Conservation (phyloP, 768 basidiomycete species). For the Lactarius evosmus region DNA sequence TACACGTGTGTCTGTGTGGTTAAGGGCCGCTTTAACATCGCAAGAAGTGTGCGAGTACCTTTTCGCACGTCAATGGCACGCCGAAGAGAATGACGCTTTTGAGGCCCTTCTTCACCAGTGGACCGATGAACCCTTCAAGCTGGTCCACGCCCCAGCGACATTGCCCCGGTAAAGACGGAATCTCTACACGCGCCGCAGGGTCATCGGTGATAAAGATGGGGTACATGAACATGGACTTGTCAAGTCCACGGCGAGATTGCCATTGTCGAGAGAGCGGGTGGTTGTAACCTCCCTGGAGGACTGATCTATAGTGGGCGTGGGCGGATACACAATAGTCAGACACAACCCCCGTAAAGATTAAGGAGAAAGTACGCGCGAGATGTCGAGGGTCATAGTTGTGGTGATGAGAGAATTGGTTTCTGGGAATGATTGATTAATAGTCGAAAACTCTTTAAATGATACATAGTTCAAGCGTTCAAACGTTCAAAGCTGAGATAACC, state of each 20-base stretch:
- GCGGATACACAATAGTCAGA: background rate
- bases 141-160: constrained; percentile 94
- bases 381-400: constrained; percentile 20
- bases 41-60: constrained; percentile 45
- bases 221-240: constrained; percentile 97
- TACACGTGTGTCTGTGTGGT: background rate
- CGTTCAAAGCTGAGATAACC: background rate
- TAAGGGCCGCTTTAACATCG: background rate
- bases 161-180: constrained; percentile 79
- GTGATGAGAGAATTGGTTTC: background rate
- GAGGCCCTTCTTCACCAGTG: constrained; percentile 87
- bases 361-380: constrained; percentile 21
- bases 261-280: constrained; percentile 86
- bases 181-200: constrained; percentile 75
- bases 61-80: constrained; percentile 75
- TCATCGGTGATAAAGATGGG: constrained; percentile 98
- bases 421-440: no score
- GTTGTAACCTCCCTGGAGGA: constrained; percentile 90
- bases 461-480: no score
- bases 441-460: no score
- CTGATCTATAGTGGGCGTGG: constrained; percentile 45
- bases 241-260: constrained; percentile 77
- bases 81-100: constrained; percentile 93
- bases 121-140: constrained; percentile 81
- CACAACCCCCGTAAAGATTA: no score